A percentile compares a stretch with the other conserved stretches of the same genome.
These are phyloP conservation scores for Acacia pycnantha DNA, from an alignment of 331 rosid genomes.

Conservation along the genomic window DNA sequence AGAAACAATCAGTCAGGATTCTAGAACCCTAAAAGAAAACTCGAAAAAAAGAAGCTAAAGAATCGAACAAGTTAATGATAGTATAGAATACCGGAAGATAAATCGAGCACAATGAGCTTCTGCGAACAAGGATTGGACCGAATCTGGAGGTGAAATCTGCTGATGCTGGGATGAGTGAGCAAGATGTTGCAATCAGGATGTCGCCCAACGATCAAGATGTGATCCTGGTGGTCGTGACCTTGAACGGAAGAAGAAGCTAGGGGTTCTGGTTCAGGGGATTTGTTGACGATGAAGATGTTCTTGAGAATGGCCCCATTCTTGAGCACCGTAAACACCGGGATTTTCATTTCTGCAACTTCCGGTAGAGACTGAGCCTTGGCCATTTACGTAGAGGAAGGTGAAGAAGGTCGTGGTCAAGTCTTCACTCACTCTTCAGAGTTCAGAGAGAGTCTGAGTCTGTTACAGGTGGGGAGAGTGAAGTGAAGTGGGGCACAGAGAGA, in stretches of 20 bases:
- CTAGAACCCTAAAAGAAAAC: not conserved
- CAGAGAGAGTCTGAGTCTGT: not conserved
- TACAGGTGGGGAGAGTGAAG: not conserved
- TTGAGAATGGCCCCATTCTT: slow-evolving; percentile 75
- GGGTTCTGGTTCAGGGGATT: not conserved
- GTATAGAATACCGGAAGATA: slow-evolving; percentile 54
- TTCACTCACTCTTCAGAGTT: not conserved
- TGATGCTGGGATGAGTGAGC: slow-evolving; percentile 84
- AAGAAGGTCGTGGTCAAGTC: not conserved
- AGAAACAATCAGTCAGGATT: slow-evolving; percentile 16
- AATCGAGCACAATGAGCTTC: slow-evolving; percentile 57
- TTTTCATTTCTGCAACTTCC: slow-evolving; percentile 9
- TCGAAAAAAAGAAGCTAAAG: not conserved
- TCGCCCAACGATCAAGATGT: slow-evolving; percentile 56
- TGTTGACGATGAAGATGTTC: slow-evolving; percentile 70
- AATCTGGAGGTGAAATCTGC: slow-evolving; percentile 86
- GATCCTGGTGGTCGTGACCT: slow-evolving; percentile 24
- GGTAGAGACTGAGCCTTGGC: not conserved
- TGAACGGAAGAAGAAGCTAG: not conserved
- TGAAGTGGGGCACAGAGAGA: not conserved
- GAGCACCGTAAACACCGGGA: slow-evolving; percentile 75
- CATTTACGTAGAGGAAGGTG: not conserved
- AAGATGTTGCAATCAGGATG: slow-evolving; percentile 73
- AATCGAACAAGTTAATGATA: not conserved
- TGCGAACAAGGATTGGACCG: slow-evolving; percentile 47